phyloP scores from a whole-genome alignment of 805 yeast species.

The Scheffersomyces stipitis region DNA sequence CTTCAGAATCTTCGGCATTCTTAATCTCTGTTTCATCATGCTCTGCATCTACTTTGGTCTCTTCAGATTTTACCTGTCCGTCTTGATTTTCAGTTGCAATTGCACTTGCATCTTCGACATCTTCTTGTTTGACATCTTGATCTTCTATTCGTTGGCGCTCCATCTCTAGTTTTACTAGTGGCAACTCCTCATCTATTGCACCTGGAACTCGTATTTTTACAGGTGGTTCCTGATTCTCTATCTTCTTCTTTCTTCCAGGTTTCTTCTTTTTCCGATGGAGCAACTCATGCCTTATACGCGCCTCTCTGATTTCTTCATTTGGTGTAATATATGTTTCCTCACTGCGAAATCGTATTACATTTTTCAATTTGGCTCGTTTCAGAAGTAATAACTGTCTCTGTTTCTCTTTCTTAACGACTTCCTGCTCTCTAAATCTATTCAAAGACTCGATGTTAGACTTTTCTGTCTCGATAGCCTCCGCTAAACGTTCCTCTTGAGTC shows the following conservation, averaged over 20 bases:
- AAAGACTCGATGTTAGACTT: slow-evolving; percentile 69
- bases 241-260: slow-evolving; percentile 45
- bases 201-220: slow-evolving; percentile 29
- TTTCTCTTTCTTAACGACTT: slow-evolving; percentile 71
- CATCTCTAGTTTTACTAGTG: slow-evolving; percentile 27
- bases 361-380: slow-evolving; percentile 57
- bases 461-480: slow-evolving; percentile 89
- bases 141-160: slow-evolving; percentile 22
- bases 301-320: slow-evolving; percentile 56
- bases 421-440: slow-evolving; percentile 79
- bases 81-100: not conserved
- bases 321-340: slow-evolving; percentile 58
- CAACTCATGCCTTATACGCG: slow-evolving; percentile 39
- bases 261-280: slow-evolving; percentile 36
- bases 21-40: not conserved
- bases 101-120: slow-evolving; percentile 1
- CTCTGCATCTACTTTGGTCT: not conserved
- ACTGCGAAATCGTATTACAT: slow-evolving; percentile 56
- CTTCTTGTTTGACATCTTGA: slow-evolving; percentile 16
- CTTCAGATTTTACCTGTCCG: too few species aligned
- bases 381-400: slow-evolving; percentile 73
- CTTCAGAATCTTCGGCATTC: too few species aligned
- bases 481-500: slow-evolving; percentile 71
- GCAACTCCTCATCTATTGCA: slow-evolving; percentile 22
- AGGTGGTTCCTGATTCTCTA: slow-evolving; percentile 28